Evolutionary conservation across 2,329 filamentous ascomycete genomes (phyloP).

Genomic region (Diplodia mutila): DNA sequence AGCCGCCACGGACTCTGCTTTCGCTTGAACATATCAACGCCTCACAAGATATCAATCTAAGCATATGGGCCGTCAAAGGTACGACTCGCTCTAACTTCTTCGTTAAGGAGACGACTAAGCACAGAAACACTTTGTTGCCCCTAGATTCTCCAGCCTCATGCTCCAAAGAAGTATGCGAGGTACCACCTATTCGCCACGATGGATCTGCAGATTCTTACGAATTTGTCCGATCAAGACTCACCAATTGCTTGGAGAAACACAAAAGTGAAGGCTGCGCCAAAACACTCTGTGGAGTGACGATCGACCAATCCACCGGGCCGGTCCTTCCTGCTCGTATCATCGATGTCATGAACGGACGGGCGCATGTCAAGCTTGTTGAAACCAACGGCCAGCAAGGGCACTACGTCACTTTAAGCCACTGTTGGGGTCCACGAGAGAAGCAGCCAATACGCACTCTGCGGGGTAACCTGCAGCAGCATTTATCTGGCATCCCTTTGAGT

Average conservation of each 20-base stretch:
- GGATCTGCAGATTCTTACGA: background rate
- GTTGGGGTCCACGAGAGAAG: background rate
- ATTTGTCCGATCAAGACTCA: background rate
- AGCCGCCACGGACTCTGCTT: background rate
- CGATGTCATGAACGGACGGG: background rate
- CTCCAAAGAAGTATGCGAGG: background rate
- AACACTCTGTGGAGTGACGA: background rate
- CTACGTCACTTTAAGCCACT: background rate
- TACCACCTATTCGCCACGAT: background rate
- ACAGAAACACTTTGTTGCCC: too few species aligned
- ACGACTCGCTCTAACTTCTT: background rate
- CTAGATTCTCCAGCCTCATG: background rate
- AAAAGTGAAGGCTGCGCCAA: background rate
- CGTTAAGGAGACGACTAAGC: too few species aligned
- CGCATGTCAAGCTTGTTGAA: background rate
- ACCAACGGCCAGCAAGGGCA: background rate
- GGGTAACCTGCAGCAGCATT: background rate
- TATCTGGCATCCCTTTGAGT: background rate
- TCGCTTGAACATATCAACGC: too few species aligned
- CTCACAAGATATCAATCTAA: background rate
- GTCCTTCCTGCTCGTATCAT: background rate
- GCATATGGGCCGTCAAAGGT: background rate
- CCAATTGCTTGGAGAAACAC: background rate
- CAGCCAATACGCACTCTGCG: background rate
- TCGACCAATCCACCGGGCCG: background rate